These are phyloP conservation scores for Hypoxylon subgilvum DNA, from an alignment of 495 filamentous ascomycete species.

Conservation along the genomic window DNA sequence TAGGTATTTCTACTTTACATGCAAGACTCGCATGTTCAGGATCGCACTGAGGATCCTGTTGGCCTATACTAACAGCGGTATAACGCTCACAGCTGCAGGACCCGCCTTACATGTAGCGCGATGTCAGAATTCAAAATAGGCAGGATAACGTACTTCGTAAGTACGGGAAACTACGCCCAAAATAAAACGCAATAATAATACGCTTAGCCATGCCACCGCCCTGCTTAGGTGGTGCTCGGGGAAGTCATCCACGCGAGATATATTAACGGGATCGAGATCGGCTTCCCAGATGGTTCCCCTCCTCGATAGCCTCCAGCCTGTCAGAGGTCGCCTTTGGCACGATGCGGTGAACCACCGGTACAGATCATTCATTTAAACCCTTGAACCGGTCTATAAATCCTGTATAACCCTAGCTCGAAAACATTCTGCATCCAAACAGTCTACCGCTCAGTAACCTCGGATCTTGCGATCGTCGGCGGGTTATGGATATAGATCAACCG, in stretches of 20 bases:
- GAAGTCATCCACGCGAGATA: slow-evolving; percentile 20
- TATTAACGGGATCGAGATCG: slow-evolving; percentile 36
- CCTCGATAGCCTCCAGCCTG: slow-evolving; percentile 2
- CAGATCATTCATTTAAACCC: slow-evolving; percentile 27
- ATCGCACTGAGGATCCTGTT: background rate
- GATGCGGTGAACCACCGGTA: slow-evolving; percentile 11
- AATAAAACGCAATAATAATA: too few species aligned
- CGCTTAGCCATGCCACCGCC: slow-evolving; percentile 8
- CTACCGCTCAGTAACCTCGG: background rate
- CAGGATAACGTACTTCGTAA: too few species aligned
- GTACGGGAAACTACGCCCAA: slow-evolving; percentile 14
- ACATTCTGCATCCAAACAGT: slow-evolving; percentile 5
- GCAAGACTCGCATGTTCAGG: slow-evolving; percentile 16
- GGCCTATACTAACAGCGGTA: slow-evolving; percentile 25
- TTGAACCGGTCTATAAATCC: slow-evolving; percentile 13
- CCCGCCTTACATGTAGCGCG: slow-evolving; percentile 30
- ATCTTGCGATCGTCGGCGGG: background rate
- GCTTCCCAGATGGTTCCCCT: slow-evolving; percentile 10
- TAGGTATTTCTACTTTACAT: background rate
- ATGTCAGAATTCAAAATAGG: slow-evolving; percentile 26
- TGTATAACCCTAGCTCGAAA: slow-evolving; percentile 12
- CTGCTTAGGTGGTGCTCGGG: slow-evolving; percentile 12
- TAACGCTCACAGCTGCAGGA: slow-evolving; percentile 28
- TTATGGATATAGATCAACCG: slow-evolving; percentile 12
- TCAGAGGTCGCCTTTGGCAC: slow-evolving; percentile 16